Evolutionary conservation across 352 stramenopile genomes (phyloP).

Genomic region (Pythium vanterpoolii): DNA sequence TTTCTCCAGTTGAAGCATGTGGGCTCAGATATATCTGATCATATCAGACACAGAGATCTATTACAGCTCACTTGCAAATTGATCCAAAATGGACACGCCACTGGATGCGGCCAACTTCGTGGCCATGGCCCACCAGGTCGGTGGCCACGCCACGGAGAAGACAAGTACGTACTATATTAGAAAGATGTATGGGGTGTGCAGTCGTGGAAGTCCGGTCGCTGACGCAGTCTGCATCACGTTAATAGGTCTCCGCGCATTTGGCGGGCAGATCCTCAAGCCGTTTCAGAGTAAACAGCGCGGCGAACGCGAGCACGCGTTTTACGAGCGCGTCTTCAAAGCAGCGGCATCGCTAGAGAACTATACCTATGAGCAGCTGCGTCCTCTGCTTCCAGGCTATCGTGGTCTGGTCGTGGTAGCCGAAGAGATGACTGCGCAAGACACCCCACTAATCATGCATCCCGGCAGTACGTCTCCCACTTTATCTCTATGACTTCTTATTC

Average conservation of each 20-base stretch:
- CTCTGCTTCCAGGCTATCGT: conserved; percentile 63
- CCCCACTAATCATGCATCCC: too few species aligned
- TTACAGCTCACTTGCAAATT: not conserved
- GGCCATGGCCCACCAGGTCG: conserved; percentile 74
- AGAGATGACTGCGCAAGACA: conserved; percentile 5
- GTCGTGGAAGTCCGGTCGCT: not conserved
- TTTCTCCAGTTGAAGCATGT: not conserved
- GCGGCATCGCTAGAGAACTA: conserved; percentile 12
- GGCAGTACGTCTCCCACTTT: conserved; percentile 25
- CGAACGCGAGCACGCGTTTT: conserved; percentile 75
- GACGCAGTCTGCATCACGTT: not conserved
- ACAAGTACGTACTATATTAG: conserved; percentile 37
- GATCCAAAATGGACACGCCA: conserved; percentile 10
- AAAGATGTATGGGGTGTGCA: not conserved
- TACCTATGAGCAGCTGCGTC: conserved; percentile 29
- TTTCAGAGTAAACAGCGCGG: conserved; percentile 82
- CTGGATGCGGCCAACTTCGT: conserved; percentile 29
- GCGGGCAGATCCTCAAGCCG: conserved; percentile 78
- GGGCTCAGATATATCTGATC: conserved; percentile 16
- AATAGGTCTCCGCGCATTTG: conserved; percentile 56
- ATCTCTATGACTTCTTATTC: not conserved
- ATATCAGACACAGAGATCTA: not conserved
- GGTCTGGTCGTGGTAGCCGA: conserved; percentile 42
- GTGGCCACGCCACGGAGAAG: conserved; percentile 69
- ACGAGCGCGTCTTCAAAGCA: conserved; percentile 51